phyloP scores from a whole-genome alignment of 257 asterid species.

The Rehmannia glutinosa region DNA sequence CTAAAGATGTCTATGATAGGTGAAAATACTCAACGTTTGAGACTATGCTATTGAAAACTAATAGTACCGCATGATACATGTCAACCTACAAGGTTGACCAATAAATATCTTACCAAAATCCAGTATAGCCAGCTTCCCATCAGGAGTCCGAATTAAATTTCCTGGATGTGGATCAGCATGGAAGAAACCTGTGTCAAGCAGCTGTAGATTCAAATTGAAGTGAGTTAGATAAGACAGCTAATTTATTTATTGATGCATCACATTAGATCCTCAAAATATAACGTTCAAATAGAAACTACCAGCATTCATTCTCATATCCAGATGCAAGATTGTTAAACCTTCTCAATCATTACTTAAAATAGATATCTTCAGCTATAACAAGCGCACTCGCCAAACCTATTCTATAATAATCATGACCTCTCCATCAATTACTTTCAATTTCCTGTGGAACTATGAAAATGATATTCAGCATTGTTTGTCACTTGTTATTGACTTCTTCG shows the following conservation, averaged over 20 bases:
- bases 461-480: not conserved
- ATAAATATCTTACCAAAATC: conserved; percentile 65
- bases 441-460: not conserved
- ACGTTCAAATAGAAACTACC: not conserved
- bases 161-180: conserved; percentile 99
- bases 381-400: not conserved
- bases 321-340: not conserved
- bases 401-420: not conserved
- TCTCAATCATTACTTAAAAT: not conserved
- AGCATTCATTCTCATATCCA: not conserved
- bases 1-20: not conserved
- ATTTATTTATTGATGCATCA: not conserved
- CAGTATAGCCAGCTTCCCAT: conserved; percentile 89
- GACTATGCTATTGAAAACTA: not conserved
- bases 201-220: conserved; percentile 44
- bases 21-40: not conserved
- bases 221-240: conserved; percentile 18
- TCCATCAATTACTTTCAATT: not conserved
- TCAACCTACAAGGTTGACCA: not conserved
- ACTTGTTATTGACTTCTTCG: too few species aligned
- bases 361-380: not conserved
- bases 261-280: not conserved
- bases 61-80: not conserved
- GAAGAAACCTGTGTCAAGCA: conserved; percentile 97
- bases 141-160: conserved; percentile 88